phyloP scores from a whole-genome alignment of 2,329 filamentous ascomycete species.

The Talaromyces amestolkiae region DNA sequence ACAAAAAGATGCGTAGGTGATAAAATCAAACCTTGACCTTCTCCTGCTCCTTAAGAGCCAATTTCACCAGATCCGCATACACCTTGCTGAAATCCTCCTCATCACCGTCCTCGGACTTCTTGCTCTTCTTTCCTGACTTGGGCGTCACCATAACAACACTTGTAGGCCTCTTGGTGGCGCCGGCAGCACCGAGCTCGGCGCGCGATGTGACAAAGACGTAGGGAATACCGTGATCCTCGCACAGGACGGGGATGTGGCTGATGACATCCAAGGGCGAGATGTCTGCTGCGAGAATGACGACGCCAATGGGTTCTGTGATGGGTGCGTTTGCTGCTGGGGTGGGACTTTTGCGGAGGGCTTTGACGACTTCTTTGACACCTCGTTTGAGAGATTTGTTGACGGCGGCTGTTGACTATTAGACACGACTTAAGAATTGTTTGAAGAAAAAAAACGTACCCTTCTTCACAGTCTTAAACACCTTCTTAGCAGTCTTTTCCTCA shows the following conservation, averaged over 20 bases:
- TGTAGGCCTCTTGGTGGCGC: conserved; percentile 92
- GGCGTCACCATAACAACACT: conserved; percentile 83
- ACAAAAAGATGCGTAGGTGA: conserved; percentile 2
- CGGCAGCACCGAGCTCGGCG: conserved; percentile 88
- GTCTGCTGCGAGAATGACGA: conserved; percentile 92
- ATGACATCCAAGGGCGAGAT: conserved; percentile 99
- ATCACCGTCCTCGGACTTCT: conserved; percentile 49
- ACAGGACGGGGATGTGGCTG: conserved; percentile 93
- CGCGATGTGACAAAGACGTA: conserved; percentile 94
- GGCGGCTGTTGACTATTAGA: conserved; percentile 61
- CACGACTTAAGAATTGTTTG: too few species aligned
- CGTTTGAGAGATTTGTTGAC: conserved; percentile 95
- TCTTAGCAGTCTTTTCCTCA: conserved; percentile 52
- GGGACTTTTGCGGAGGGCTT: conserved; percentile 90
- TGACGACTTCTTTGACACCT: conserved; percentile 98
- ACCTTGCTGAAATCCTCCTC: conserved; percentile 50
- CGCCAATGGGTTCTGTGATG: conserved; percentile 61
- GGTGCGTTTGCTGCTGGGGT: conserved; percentile 63
- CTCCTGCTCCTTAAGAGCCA: conserved; percentile 58
- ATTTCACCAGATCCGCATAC: conserved; percentile 57
- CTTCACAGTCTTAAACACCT: conserved; percentile 53
- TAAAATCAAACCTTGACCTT: conserved; percentile 51
- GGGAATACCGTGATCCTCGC: conserved; percentile 95
- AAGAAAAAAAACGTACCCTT: conserved; percentile 38
- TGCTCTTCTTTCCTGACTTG: conserved; percentile 51